Evolutionary conservation across 1,139 yeast genomes (phyloP), one percentile per base, ranked within the genome.

Genomic region (Suhomyces ambrosiae): DNA sequence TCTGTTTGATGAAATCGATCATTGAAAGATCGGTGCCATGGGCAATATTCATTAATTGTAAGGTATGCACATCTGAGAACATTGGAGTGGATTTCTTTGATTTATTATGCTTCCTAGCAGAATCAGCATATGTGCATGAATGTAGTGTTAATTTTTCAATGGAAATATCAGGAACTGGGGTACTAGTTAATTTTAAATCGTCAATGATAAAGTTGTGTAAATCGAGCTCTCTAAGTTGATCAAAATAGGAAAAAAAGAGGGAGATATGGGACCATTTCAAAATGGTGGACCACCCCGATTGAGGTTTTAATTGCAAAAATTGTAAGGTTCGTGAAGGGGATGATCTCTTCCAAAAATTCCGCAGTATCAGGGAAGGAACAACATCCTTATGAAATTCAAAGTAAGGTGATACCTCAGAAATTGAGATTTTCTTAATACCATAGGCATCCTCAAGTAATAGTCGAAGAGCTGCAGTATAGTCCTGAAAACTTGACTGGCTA

Each of bases 161-260:
- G n/a, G 30, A 21, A 5, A 54, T 19, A 21, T 34, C 27, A 27
- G 43, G 39, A 1, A 50, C 38, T 3, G 38, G 15, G 23, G 27
- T 12, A 21, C 32, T 14, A 45, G 25, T 23, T 25, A 53, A 40
- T 32, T 60, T 66, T 40, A 58, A 35, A 28, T 54, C 57, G 44
- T 76, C 82, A 19, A 80, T 65, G 11, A 75, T 68, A 48, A 79
- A 68, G 47, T 76, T 74, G 30, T 63, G 61, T 26, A 80, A 56
- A 7, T 59, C 58, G 12, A 79, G 54, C 35, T 71, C 72, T 15
- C 67, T 60, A 7, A 79, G 64, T 6, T 63, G 48, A 22, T 76
- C 78, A 49, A 72, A 79, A 6, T 71, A 65, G 52, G 43, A 66
- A 39, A 54, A 60, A 29, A 63, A 62, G 45, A 27, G 68, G 9